A percentile compares a stretch with the other conserved stretches of the same genome.
These are phyloP conservation scores for Anthostomella pinea DNA, from an alignment of 2,329 filamentous ascomycete species.

Conservation along the genomic window DNA sequence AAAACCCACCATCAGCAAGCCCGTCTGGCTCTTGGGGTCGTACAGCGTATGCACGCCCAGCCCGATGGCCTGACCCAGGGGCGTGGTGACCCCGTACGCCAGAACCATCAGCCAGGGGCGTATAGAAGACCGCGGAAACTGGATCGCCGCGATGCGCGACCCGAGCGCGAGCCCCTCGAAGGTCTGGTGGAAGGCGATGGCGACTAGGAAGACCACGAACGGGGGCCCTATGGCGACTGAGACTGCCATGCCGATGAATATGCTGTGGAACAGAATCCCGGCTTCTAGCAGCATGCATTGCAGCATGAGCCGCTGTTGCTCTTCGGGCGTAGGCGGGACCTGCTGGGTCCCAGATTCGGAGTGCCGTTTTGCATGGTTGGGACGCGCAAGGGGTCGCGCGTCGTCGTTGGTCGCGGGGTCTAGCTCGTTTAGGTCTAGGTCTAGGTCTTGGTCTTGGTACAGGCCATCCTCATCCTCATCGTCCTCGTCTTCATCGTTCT, in stretches of 20 bases:
- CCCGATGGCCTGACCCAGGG: conserved; percentile 79
- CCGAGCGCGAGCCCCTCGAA: conserved; percentile 87
- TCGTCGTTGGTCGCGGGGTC: conserved; percentile 40
- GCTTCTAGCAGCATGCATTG: conserved; percentile 80
- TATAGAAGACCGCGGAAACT: conserved; percentile 69
- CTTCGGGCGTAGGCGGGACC: conserved; percentile 43
- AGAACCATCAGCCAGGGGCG: conserved; percentile 83
- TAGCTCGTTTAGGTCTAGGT: conserved; percentile 61
- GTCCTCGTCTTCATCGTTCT: conserved; percentile 25
- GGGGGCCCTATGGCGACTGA: conserved; percentile 77
- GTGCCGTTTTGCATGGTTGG: conserved; percentile 15
- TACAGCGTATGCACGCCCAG: conserved; percentile 75
- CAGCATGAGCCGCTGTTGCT: conserved; percentile 65
- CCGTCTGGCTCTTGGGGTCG: conserved; percentile 72
- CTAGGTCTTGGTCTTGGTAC: conserved; percentile 55
- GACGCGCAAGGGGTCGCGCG: conserved; percentile 26
- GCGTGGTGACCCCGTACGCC: conserved; percentile 74
- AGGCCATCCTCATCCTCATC: conserved; percentile 51
- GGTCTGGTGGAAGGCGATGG: conserved; percentile 81
- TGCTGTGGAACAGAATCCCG: conserved; percentile 79
- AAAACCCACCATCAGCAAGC: conserved; percentile 77
- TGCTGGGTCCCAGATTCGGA: conserved; percentile 29
- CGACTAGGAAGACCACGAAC: conserved; percentile 76
- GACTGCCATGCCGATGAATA: conserved; percentile 85
- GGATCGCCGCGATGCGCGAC: conserved; percentile 77